Conservation (phyloP, 306 rosid species). For the Fagus sylvatica region DNA sequence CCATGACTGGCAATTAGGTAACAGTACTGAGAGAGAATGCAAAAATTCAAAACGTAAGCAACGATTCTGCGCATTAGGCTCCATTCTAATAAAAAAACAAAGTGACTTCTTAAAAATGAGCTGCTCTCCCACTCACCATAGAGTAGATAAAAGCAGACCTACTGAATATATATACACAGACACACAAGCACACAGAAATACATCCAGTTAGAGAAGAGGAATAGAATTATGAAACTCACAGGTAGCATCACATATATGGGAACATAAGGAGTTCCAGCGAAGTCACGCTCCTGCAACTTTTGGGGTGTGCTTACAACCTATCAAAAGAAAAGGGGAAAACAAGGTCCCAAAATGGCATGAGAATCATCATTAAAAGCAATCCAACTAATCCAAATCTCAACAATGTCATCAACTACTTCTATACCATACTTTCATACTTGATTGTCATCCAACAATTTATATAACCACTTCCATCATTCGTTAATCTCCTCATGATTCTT, state of each 20-base stretch:
- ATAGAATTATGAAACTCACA: slow-evolving; percentile 45
- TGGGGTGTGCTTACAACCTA: slow-evolving; percentile 57
- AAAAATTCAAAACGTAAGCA: background rate
- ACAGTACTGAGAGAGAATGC: background rate
- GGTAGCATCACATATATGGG: slow-evolving; percentile 92
- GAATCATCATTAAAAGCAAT: background rate
- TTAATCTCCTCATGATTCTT: background rate
- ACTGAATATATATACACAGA: background rate
- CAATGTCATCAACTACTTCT: background rate
- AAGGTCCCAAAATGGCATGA: background rate
- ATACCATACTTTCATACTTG: background rate
- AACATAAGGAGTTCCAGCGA: slow-evolving; percentile 73
- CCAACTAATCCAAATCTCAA: background rate
- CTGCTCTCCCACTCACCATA: background rate
- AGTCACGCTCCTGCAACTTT: slow-evolving; percentile 69
- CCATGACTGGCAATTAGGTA: slow-evolving; percentile 14
- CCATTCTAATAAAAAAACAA: background rate
- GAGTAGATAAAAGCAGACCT: background rate
- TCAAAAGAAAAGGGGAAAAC: slow-evolving; percentile 19
- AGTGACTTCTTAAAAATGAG: background rate
- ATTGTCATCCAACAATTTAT: background rate
- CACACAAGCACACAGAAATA: background rate
- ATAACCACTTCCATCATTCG: background rate
- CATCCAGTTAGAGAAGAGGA: background rate
- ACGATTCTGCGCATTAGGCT: background rate